Conservation (phyloP, 2,329 filamentous ascomycete genomes). For the Verticillium nonalfalfae region DNA sequence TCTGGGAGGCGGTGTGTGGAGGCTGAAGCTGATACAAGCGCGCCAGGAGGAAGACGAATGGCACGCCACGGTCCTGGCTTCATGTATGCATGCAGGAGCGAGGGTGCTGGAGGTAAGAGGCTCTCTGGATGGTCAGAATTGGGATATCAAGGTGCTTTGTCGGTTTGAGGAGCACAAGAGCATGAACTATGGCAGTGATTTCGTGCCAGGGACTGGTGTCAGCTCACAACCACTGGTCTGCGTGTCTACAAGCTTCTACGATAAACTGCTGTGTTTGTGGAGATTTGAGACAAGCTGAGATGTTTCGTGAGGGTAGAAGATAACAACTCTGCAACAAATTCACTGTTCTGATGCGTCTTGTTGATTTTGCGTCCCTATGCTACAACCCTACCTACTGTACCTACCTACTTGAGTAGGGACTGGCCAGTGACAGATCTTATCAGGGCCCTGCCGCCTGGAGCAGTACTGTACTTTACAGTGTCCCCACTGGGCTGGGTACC, state of each 20-base stretch:
- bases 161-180: constrained; percentile 81
- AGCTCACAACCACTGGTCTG: constrained; percentile 29
- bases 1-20: constrained; percentile 81
- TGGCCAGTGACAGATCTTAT: neutral
- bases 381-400: neutral
- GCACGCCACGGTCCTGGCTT: constrained; percentile 58
- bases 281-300: neutral
- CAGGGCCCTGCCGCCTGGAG: neutral
- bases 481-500: neutral
- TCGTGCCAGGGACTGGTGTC: constrained; percentile 33
- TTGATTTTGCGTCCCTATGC: too few relatives aligned
- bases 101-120: constrained; percentile 50
- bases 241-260: constrained; percentile 73
- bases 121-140: constrained; percentile 30
- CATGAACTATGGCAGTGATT: constrained; percentile 91
- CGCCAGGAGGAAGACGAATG: constrained; percentile 15
- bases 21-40: constrained; percentile 58
- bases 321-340: neutral
- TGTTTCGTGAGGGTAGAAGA: neutral
- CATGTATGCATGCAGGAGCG: constrained; percentile 88
- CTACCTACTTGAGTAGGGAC: too few relatives aligned
- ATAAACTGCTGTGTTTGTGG: constrained; percentile 66
- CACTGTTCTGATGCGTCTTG: neutral
- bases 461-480: neutral
- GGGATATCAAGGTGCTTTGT: constrained; percentile 58